Base-by-base conservation (phyloP, 2,329 filamentous ascomycete genomes). In the Ceratocystiopsis brevicomis region DNA sequence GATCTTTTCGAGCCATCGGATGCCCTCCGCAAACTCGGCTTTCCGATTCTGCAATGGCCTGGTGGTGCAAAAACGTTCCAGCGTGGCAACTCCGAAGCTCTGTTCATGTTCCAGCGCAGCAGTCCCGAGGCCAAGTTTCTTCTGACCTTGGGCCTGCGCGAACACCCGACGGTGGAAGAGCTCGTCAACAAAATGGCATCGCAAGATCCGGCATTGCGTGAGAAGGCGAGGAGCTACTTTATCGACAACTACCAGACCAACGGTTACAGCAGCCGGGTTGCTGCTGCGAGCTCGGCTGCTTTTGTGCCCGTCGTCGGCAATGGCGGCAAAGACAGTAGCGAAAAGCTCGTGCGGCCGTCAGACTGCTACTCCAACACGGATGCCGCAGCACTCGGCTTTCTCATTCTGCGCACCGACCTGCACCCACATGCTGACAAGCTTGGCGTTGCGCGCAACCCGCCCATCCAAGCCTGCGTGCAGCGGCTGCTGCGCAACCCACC, bases 31-130 rank as follows among this genome's bases (percentile, higher is more conserved):
- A 66, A 73, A 17, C 67, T 96, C 12, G 69, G 73, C 3, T 59
- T 96, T 10, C 82, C 82, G 0, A 68, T 94, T 4, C 59, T 92
- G 37, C 82, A 85, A 54, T 96, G 86, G 86, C 81, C 82, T 4
- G 19, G 19, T 6, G 19, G 19, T 21, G 19, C 19, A 11, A 30
- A 30, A 9, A 2, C 25, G 25, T 30, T 30, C 4, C 25, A 8
- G 8, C 6, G 25, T 10, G 81, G 71, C 0, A 64, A 66, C 18
- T 64, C 67, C 12, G 70, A 77, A 4, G 73, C 69, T 47, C 84
- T 78, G 56, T 68, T 73, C 40, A 84, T 78, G 56, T 68, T 73
- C 40, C 59, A 69, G n/a, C 64, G 59, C 42, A 82, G 75, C 50
- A 83, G 76, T 50, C 60, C 65, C 0, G 90, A 98, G 59, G 85